Evolutionary conservation across 2,329 filamentous ascomycete species (phyloP).

Genomic region (Fusarium ambrosium): DNA sequence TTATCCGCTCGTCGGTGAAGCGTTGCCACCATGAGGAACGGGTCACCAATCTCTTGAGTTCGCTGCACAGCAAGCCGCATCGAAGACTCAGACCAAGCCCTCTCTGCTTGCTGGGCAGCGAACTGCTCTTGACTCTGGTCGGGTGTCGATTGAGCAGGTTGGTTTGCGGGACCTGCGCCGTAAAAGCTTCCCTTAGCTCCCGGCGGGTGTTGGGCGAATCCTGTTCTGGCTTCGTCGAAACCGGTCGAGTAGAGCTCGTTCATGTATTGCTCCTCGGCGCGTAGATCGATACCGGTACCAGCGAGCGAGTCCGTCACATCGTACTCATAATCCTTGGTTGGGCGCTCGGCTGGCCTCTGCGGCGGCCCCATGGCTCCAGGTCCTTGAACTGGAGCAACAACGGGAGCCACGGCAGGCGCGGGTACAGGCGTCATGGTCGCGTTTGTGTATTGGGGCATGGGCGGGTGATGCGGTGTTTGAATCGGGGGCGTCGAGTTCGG

Average conservation of each 20-base stretch:
- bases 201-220: constrained; percentile 65
- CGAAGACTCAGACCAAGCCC: constrained; percentile 75
- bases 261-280: constrained; percentile 87
- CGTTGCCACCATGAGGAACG: constrained; percentile 78
- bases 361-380: constrained; percentile 67
- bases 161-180: constrained; percentile 75
- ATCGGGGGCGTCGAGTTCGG: constrained; percentile 51
- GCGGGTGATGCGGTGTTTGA: constrained; percentile 49
- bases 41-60: constrained; percentile 78
- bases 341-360: constrained; percentile 72
- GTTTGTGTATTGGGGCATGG: constrained; percentile 45
- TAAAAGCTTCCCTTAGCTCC: constrained; percentile 71
- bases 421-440: constrained; percentile 45
- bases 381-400: constrained; percentile 44
- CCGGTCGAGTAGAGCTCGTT: constrained; percentile 73
- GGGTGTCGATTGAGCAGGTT: constrained; percentile 64
- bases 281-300: constrained; percentile 87
- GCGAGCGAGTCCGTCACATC: constrained; percentile 87
- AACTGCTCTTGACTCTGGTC: constrained; percentile 72
- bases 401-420: constrained; percentile 39
- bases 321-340: constrained; percentile 73
- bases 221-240: constrained; percentile 64
- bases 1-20: constrained; percentile 70
- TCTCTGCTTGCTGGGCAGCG: constrained; percentile 74
- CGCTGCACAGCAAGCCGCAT: constrained; percentile 70